Evolutionary conservation across 192 early-diverging fungal species (phyloP).

Genomic region (Linnemannia schmuckeri): DNA sequence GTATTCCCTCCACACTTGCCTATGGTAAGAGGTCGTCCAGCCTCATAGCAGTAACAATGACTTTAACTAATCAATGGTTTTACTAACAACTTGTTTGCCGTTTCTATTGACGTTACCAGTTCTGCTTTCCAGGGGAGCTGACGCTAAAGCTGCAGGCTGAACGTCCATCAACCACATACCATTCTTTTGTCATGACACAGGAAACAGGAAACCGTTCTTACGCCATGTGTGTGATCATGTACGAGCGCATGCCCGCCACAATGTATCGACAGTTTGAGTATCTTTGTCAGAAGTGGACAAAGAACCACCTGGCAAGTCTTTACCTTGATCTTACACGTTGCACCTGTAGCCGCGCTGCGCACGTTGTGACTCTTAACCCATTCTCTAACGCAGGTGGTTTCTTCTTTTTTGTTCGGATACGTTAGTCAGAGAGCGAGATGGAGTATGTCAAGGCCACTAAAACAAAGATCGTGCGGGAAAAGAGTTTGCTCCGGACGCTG

Average conservation of each 20-base stretch:
- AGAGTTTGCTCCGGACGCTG: neutral
- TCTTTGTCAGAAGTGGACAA: conserved; percentile 47
- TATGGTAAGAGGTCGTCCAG: conserved; percentile 6
- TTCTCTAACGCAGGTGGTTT: too few species aligned
- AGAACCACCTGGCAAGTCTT: conserved; percentile 23
- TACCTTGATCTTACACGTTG: neutral
- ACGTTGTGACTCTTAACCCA: too few species aligned
- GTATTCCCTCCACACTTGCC: conserved; percentile 37
- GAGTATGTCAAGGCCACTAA: conserved; percentile 48
- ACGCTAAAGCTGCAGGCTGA: conserved; percentile 36
- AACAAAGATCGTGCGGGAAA: conserved; percentile 32
- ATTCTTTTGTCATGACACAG: conserved; percentile 62
- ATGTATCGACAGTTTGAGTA: conserved; percentile 34
- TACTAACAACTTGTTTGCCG: neutral
- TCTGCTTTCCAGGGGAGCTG: conserved; percentile 59
- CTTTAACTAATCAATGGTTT: neutral
- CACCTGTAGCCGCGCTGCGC: neutral
- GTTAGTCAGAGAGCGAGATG: conserved; percentile 50
- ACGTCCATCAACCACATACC: conserved; percentile 51
- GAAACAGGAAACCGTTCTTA: conserved; percentile 57
- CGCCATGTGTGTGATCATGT: conserved; percentile 56
- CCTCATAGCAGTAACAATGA: neutral
- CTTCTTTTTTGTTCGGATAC: neutral
- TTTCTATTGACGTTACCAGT: conserved; percentile 15
- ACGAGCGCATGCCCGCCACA: conserved; percentile 32